Evolutionary conservation across 2,329 filamentous ascomycete genomes (phyloP), one percentile per base, ranked within the genome.

Genomic region (Nigrograna mackinnonii): DNA sequence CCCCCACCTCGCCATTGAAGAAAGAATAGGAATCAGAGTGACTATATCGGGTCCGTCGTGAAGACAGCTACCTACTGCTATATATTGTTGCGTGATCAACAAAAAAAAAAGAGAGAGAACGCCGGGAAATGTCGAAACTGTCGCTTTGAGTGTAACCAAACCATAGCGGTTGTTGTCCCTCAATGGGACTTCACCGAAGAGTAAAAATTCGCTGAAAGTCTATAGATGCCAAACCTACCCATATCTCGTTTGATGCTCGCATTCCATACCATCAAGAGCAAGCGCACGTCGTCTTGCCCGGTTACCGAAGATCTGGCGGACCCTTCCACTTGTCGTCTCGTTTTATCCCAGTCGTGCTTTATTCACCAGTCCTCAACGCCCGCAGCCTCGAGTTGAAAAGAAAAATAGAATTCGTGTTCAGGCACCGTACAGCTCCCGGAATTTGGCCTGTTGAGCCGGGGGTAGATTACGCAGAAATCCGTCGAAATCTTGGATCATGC

Each of bases 401-500:
- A 41, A 46, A 45, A 50, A 57, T 47, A 42, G 46, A 43, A 38
- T 31, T 37, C 32, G 30, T 49, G 39, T 47, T 60, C 53, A 70
- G 45, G 61, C 43, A 32, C 50, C 55, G 55, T 77, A 78, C 42
- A 70, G 57, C 41, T 71, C 62, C 47, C 68, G 68, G 50, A 78
- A 64, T 6, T 62, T 64, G 40, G 70, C 64, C 52, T 71, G 68
- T 49, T 77, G 68, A 20, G 66, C 62, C 6, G 67, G 60, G 4
- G 74, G 69, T 5, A 79, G 65, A 38, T 72, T 70, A 40, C 65
- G 57, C 20, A 82, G 63, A 62, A 79, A 81, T 36, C 61, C 65
- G 47, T 77, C 72, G 50, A 81, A 80, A 49, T 79, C 71, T 18
- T 72, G 72, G 19, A 82, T 79, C 60, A 83, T 70, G 43, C 61